Evolutionary conservation across 2,329 filamentous ascomycete genomes (phyloP).

Genomic region (Hypoxylon sp.): DNA sequence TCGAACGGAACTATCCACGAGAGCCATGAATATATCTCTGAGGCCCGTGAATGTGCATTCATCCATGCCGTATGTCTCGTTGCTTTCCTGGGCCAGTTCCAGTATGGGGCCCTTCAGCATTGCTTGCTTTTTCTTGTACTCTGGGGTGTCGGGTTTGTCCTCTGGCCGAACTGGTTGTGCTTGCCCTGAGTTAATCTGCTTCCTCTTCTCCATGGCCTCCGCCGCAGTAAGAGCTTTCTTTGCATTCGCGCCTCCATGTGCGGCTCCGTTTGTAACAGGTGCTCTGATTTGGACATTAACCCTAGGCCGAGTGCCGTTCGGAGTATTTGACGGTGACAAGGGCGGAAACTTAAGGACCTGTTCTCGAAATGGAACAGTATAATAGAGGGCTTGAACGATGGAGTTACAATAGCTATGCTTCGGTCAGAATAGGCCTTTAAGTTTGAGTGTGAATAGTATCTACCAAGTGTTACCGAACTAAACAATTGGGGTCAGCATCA

Average conservation of each 20-base stretch:
- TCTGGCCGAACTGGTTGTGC: slow-evolving; percentile 77
- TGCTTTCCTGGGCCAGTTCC: slow-evolving; percentile 86
- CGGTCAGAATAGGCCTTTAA: slow-evolving; percentile 49
- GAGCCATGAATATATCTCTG: slow-evolving; percentile 94
- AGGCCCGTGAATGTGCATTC: slow-evolving; percentile 95
- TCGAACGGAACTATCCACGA: slow-evolving; percentile 84
- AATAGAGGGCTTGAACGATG: slow-evolving; percentile 96
- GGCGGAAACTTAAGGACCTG: slow-evolving; percentile 92
- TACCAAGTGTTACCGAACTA: slow-evolving; percentile 99
- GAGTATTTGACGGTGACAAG: slow-evolving; percentile 76
- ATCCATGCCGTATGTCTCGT: slow-evolving; percentile 87
- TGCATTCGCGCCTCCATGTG: slow-evolving; percentile 61
- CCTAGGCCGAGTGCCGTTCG: slow-evolving; percentile 70
- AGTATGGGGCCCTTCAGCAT: slow-evolving; percentile 89
- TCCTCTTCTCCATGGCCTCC: slow-evolving; percentile 70
- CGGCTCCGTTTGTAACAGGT: slow-evolving; percentile 65
- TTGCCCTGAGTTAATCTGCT: slow-evolving; percentile 68
- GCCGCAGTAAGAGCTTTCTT: slow-evolving; percentile 68
- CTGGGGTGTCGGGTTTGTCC: slow-evolving; percentile 93
- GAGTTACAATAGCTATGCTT: slow-evolving; percentile 91
- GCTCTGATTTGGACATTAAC: slow-evolving; percentile 74
- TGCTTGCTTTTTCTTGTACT: slow-evolving; percentile 98
- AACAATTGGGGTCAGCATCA: slow-evolving; percentile 56
- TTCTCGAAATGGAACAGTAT: slow-evolving; percentile 93
- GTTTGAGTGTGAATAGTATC: slow-evolving; percentile 45